Conservation (phyloP, 2,329 filamentous ascomycete genomes). For the Diaporthe velutina region DNA sequence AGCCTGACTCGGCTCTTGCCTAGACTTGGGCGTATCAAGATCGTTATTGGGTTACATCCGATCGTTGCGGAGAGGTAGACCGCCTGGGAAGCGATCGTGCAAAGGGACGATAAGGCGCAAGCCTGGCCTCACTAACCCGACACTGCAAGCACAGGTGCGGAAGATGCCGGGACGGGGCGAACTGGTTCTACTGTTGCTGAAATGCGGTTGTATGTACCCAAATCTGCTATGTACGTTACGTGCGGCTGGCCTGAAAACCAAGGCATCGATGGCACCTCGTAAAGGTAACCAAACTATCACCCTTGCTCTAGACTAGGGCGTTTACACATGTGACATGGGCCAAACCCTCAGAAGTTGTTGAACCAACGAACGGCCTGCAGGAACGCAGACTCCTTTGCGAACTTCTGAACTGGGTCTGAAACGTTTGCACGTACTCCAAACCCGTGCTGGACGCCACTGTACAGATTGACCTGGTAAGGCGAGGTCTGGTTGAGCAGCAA, state of each 20-base stretch:
- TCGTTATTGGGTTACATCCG: slow-evolving; percentile 10
- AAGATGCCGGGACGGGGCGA: background rate
- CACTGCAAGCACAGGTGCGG: background rate
- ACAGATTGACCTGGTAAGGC: slow-evolving; percentile 31
- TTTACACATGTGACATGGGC: background rate
- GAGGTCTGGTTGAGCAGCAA: slow-evolving; percentile 31
- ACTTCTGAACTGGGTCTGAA: slow-evolving; percentile 33
- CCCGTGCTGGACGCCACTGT: slow-evolving; percentile 30
- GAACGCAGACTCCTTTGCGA: slow-evolving; percentile 36
- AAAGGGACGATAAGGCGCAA: background rate
- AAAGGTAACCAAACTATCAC: background rate
- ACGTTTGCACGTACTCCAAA: slow-evolving; percentile 34
- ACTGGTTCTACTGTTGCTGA: background rate
- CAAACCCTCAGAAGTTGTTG: slow-evolving; percentile 5
- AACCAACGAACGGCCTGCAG: slow-evolving; percentile 37
- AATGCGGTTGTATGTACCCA: background rate
- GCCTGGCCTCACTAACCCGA: background rate
- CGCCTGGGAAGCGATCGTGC: background rate
- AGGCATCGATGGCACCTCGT: background rate
- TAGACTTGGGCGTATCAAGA: background rate
- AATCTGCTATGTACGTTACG: background rate
- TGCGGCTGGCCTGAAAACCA: background rate
- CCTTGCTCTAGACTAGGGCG: background rate
- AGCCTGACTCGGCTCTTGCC: slow-evolving; percentile 3
- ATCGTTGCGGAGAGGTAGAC: background rate